A percentile compares a stretch with the other conserved stretches of the same genome.
Evolutionary conservation across 129 eudicot genomes (phyloP).

Genomic region (Ambrosia trifida): DNA sequence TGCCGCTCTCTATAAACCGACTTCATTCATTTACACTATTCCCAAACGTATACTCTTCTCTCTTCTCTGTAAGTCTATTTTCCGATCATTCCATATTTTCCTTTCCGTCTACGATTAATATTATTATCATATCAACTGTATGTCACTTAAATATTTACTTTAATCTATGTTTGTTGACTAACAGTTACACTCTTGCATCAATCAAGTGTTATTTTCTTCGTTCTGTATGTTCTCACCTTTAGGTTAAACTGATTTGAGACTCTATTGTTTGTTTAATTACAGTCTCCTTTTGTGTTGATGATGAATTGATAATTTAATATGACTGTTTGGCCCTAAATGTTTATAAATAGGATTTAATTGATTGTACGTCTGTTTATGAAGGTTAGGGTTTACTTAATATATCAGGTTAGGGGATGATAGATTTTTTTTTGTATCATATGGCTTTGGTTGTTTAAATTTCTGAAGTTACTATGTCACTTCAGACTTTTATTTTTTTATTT

Average conservation of each 20-base stretch:
- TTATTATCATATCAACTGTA: background rate
- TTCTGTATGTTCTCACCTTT: conserved; percentile 2
- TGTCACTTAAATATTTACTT: conserved; percentile 12
- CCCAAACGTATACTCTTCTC: conserved; percentile 39
- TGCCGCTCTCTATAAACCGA: conserved; percentile 31
- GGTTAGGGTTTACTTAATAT: conserved; percentile 24
- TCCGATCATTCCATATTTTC: background rate
- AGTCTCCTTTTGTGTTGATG: background rate
- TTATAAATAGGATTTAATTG: background rate
- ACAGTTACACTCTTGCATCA: background rate
- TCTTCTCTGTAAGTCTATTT: conserved; percentile 16
- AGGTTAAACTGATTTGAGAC: conserved; percentile 6
- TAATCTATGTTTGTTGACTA: background rate
- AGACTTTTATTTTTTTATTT: background rate
- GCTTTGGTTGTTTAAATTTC: background rate
- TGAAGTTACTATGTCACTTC: background rate
- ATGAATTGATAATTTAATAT: background rate
- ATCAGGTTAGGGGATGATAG: conserved; percentile 11
- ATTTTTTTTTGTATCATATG: background rate
- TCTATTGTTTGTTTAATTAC: conserved; percentile 7
- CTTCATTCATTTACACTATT: conserved; percentile 29
- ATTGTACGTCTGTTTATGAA: background rate
- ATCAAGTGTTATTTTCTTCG: background rate
- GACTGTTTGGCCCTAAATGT: conserved; percentile 9
- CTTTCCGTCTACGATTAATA: too few species aligned